Evolutionary conservation across 2,329 filamentous ascomycete genomes (phyloP).

Genomic region (Trichoderma aggressivum): DNA sequence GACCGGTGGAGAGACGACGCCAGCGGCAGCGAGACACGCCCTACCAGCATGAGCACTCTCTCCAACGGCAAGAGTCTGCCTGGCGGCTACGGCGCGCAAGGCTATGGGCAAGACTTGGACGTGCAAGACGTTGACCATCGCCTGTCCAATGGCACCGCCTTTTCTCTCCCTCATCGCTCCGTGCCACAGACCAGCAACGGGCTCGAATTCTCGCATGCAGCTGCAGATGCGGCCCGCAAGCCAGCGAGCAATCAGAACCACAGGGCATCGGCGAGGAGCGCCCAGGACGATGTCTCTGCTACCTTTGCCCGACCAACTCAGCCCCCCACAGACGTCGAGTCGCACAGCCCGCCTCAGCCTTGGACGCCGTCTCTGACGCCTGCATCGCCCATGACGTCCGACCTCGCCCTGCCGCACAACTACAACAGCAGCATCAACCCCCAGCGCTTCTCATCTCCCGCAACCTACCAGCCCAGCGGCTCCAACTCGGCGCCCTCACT

Average conservation of each 20-base stretch:
- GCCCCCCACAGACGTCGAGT: constrained; percentile 19
- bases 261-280: constrained; percentile 21
- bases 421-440: constrained; percentile 27
- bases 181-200: constrained; percentile 24
- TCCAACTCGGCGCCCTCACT: constrained; percentile 44
- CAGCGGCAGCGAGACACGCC: constrained; percentile 35
- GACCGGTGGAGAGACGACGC: constrained; percentile 17
- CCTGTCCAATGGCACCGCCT: constrained; percentile 28
- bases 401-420: constrained; percentile 26
- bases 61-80: constrained; percentile 52
- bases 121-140: constrained; percentile 22
- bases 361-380: constrained; percentile 14
- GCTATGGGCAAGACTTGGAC: constrained; percentile 19
- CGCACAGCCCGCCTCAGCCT: constrained; percentile 12
- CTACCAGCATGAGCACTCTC: constrained; percentile 57
- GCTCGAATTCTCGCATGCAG: constrained; percentile 1
- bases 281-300: constrained; percentile 20
- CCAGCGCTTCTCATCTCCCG: constrained; percentile 64
- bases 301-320: constrained; percentile 20
- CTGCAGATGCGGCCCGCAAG: constrained; percentile 20
- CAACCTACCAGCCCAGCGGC: constrained; percentile 47
- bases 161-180: constrained; percentile 30
- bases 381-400: constrained; percentile 25
- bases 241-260: constrained; percentile 16
- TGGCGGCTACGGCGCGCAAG: constrained; percentile 30